A percentile compares a stretch with the other conserved stretches of the same genome.
phyloP scores from a whole-genome alignment of 2,329 filamentous ascomycete genomes.

The Dichotomopilus funicola region DNA sequence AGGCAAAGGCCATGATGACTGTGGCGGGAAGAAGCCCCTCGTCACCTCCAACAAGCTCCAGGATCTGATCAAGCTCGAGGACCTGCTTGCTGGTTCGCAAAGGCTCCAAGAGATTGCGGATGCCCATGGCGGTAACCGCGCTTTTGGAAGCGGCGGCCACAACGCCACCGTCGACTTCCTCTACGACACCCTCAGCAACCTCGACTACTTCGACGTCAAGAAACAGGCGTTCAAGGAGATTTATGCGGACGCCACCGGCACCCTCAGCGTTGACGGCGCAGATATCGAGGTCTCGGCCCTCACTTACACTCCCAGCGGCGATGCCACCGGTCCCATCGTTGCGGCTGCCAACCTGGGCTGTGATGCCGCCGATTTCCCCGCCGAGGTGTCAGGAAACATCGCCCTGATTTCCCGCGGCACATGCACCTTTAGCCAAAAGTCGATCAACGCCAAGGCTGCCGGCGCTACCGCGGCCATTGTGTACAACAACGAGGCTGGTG shows the following conservation, averaged over 20 bases:
- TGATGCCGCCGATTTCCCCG: conserved; percentile 44
- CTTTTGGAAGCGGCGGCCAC: conserved; percentile 39
- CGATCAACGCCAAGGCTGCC: conserved; percentile 47
- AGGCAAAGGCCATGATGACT: not conserved
- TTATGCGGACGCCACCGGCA: conserved; percentile 28
- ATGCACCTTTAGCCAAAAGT: conserved; percentile 55
- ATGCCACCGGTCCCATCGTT: conserved; percentile 37
- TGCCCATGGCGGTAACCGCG: conserved; percentile 37
- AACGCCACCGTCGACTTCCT: conserved; percentile 42
- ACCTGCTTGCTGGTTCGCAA: conserved; percentile 38
- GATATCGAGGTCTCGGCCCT: conserved; percentile 28
- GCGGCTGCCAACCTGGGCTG: conserved; percentile 49
- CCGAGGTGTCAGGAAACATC: conserved; percentile 45
- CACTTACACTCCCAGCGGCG: conserved; percentile 47
- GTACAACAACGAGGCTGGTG: conserved; percentile 55
- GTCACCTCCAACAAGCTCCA: conserved; percentile 21
- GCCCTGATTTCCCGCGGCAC: conserved; percentile 54
- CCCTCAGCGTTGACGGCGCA: conserved; percentile 28
- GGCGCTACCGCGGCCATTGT: conserved; percentile 52
- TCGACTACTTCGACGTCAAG: conserved; percentile 37
- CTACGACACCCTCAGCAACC: conserved; percentile 33
- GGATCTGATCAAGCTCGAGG: conserved; percentile 31
- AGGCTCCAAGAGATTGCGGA: conserved; percentile 40
- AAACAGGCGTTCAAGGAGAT: conserved; percentile 40
- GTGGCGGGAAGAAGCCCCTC: conserved; percentile 8